These are phyloP conservation scores for Plantago rigida DNA, from an alignment of 305 asterid species.

Conservation along the genomic window DNA sequence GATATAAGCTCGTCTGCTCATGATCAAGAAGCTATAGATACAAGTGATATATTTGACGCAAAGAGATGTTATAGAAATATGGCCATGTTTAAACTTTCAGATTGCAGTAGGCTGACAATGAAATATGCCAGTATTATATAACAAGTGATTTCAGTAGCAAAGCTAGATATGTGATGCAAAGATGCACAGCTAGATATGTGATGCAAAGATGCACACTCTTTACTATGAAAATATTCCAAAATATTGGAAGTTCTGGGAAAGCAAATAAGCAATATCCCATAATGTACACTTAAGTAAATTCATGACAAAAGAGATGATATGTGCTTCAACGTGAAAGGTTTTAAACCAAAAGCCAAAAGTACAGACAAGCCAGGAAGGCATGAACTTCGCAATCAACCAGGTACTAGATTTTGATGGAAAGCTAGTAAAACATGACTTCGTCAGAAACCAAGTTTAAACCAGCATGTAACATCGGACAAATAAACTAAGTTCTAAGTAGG, in stretches of 20 bases:
- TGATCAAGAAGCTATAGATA: constrained; percentile 10
- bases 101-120: constrained; percentile 14
- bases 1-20: neutral
- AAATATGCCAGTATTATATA: neutral
- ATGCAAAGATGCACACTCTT: constrained; percentile 11
- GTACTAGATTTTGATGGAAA: neutral
- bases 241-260: too few species aligned
- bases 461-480: neutral
- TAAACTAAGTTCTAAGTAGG: neutral
- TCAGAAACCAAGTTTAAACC: neutral
- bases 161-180: constrained; percentile 12
- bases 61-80: too few species aligned
- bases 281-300: too few species aligned
- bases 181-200: constrained; percentile 5
- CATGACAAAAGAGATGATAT: too few species aligned
- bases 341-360: constrained; percentile 7
- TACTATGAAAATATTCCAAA: too few species aligned
- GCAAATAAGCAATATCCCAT: too few species aligned
- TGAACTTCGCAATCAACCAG: constrained; percentile 15
- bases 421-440: neutral
- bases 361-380: constrained; percentile 18
- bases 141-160: neutral
- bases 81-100: too few species aligned
- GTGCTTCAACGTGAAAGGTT: neutral
- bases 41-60: too few species aligned